phyloP scores from a whole-genome alignment of 306 rosid species.

The Vigna hirtella region DNA sequence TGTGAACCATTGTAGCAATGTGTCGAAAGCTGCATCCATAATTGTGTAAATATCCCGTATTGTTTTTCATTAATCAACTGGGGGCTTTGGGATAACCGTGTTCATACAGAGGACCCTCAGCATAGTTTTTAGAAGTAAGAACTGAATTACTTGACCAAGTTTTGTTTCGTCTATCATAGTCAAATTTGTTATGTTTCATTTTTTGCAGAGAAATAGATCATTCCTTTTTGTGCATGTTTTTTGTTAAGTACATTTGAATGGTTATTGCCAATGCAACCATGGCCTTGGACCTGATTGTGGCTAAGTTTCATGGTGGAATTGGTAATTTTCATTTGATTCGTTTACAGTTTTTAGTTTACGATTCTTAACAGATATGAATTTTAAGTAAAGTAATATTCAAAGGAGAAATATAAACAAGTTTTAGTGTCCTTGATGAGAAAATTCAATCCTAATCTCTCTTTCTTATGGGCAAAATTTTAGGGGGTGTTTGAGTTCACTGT shows the following conservation, averaged over 20 bases:
- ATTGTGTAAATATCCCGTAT: conserved; percentile 45
- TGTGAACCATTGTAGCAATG: conserved; percentile 34
- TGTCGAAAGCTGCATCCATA: conserved; percentile 16
- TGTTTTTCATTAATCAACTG: conserved; percentile 34
- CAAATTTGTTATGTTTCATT: conserved; percentile 18
- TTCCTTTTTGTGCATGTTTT: conserved; percentile 29
- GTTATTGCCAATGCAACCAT: not conserved
- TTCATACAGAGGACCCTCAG: conserved; percentile 37
- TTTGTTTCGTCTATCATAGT: conserved; percentile 32
- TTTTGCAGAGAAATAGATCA: not conserved
- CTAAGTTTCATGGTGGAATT: not conserved
- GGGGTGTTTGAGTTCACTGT: not conserved
- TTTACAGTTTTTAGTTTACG: not conserved
- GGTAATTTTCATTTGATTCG: not conserved
- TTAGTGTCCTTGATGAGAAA: not conserved
- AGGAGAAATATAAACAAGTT: too few species aligned
- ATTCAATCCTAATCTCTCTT: not conserved
- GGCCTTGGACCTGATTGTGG: not conserved
- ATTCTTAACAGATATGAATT: not conserved
- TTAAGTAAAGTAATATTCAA: not conserved
- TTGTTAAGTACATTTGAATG: not conserved
- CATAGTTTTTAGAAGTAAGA: conserved; percentile 27
- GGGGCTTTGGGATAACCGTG: conserved; percentile 36
- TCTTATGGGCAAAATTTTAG: not conserved
- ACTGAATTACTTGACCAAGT: conserved; percentile 35